phyloP scores from a whole-genome alignment of 208 protist species.

The Sergeia podlipaevii region DNA sequence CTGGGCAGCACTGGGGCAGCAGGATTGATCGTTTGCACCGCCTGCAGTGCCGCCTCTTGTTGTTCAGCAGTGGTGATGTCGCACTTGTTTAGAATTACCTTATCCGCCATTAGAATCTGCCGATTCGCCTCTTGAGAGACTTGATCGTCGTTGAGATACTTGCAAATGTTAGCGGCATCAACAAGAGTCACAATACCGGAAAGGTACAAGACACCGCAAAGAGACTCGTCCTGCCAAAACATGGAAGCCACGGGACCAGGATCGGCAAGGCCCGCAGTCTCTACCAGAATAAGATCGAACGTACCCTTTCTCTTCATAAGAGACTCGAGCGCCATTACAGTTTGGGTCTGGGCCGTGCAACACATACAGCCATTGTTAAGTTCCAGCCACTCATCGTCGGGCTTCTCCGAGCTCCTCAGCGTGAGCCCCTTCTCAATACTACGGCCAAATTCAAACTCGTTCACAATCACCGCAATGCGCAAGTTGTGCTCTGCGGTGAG shows the following conservation, averaged over 20 bases:
- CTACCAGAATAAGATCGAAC: constrained; percentile 90
- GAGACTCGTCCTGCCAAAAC: constrained; percentile 93
- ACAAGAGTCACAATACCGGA: constrained; percentile 89
- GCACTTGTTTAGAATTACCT: constrained; percentile 95
- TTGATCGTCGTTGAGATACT: constrained; percentile 67
- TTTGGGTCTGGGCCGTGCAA: constrained; percentile 91
- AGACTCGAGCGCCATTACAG: constrained; percentile 78
- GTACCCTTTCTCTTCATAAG: constrained; percentile 82
- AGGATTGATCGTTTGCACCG: constrained; percentile 66
- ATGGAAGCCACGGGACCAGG: constrained; percentile 90
- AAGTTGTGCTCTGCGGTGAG: constrained; percentile 84
- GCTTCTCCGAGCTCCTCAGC: constrained; percentile 87
- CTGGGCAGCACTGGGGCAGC: constrained; percentile 49
- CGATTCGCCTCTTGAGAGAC: constrained; percentile 64
- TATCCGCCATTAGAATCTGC: constrained; percentile 93
- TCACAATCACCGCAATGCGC: constrained; percentile 94
- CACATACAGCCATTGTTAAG: constrained; percentile 96
- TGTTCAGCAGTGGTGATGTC: constrained; percentile 77
- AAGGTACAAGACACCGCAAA: constrained; percentile 78
- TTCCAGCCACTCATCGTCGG: constrained; percentile 95
- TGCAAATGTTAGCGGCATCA: constrained; percentile 83
- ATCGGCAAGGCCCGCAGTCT: constrained; percentile 91
- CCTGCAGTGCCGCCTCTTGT: constrained; percentile 30
- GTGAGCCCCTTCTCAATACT: constrained; percentile 91
- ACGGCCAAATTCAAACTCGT: constrained; percentile 92